phyloP scores from a whole-genome alignment of 2,329 filamentous ascomycete species.

The Penicillium sclerotiorum region DNA sequence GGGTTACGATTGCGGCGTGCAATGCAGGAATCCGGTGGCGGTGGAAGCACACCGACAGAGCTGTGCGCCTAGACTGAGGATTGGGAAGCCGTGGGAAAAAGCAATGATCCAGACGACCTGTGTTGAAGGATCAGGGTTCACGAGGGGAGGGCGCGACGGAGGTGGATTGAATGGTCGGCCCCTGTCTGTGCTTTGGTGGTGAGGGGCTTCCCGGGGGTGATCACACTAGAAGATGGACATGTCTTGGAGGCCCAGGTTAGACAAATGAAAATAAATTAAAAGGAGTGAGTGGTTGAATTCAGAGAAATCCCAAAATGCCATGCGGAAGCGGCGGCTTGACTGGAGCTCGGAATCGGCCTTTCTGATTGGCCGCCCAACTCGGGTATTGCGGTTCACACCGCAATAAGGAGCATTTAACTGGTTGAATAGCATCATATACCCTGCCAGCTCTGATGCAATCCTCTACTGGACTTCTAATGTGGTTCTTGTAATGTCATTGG shows the following conservation, averaged over 20 bases:
- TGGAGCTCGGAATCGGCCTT: constrained; percentile 19
- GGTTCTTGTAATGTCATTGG: no score
- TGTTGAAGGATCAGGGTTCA: constrained; percentile 3
- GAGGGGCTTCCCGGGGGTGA: constrained; percentile 21
- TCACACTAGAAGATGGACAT: constrained; percentile 19
- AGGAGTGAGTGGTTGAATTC: constrained; percentile 1
- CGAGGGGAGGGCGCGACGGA: constrained; percentile 3
- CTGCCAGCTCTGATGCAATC: no score
- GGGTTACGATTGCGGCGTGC: not conserved
- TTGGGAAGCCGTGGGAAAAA: constrained; percentile 26
- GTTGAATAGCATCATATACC: no score
- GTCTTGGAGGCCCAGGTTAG: constrained; percentile 4
- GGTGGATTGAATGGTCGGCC: constrained; percentile 10
- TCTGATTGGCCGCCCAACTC: constrained; percentile 28
- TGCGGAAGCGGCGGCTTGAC: constrained; percentile 37
- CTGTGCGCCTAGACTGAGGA: constrained; percentile 1
- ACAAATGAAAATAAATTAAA: constrained; percentile 3
- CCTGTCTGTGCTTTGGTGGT: constrained; percentile 26
- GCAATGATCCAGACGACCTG: constrained; percentile 16
- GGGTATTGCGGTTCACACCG: constrained; percentile 9
- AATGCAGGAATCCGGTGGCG: not conserved
- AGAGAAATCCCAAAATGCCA: constrained; percentile 20
- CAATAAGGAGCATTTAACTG: not conserved
- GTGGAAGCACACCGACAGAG: no score
- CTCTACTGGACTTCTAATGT: no score